Base-by-base conservation (phyloP, 768 basidiomycete species). In the Trametes maxima region DNA sequence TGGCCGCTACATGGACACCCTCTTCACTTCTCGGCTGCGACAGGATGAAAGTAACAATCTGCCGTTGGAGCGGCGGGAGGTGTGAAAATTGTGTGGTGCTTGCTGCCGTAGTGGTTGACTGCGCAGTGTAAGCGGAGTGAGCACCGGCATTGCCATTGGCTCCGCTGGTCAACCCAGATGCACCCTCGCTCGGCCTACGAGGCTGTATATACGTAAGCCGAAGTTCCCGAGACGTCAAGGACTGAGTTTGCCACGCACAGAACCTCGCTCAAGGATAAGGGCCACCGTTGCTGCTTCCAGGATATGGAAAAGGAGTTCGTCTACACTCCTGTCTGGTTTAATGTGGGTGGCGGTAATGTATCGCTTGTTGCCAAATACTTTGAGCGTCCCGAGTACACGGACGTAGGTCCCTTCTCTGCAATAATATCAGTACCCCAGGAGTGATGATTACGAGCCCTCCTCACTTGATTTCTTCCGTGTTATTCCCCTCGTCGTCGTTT, bases 281-380 rank as follows among this genome's bases (percentile, higher is more conserved):
- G 82, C 86, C 13, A 89, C 85, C 22, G 82, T 81, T 65, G 95
- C 85, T 13, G 83, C 80, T 67, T 98, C 93, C 54, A 92, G 71
- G 40, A 87, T 74, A 72, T 98, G 95, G 73, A 90, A 95, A 70
- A 86, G 88, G 22, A 90, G 74, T 73, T 98, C 95, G 70, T 90
- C 84, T 11, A 79, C 75, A 66, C 95, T 90, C 28, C 78, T 82
- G 45, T 89, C 76, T 7, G 80, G 78, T 24, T 91, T 85, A 64
- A 98, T 85, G 63, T 88, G 82, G 24, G 81, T 85, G 7, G 90
- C 87, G 57, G 90, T 91, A 69, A 99, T 81, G 72, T 94, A 92
- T 72, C 86, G 80, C 74, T 90, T 94, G 70, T 81, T 85, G 39
- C 85, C 84, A 72, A 96, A 97, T 13, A 79, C 81, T 73, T 96